Conservation (phyloP, 129 eudicot genomes). For the Arctium lappa region DNA sequence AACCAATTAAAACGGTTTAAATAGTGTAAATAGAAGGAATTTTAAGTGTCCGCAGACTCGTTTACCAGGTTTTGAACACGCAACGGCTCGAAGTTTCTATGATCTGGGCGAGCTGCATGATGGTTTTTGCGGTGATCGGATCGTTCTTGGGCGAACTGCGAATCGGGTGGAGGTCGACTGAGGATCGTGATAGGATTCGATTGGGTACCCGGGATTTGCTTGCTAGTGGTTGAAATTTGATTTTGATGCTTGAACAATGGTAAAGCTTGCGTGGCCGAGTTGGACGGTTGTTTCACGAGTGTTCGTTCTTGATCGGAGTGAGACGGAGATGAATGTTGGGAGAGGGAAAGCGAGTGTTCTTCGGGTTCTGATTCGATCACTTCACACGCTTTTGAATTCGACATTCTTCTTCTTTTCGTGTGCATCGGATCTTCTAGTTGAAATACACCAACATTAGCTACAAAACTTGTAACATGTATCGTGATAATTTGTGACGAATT, state of each 20-base stretch:
- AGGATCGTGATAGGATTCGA: conserved; percentile 27
- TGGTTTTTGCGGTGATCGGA: conserved; percentile 28
- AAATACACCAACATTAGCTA: conserved; percentile 1
- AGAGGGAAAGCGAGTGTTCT: conserved; percentile 73
- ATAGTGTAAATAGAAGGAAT: not conserved
- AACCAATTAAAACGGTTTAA: not conserved
- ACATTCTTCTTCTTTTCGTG: conserved; percentile 50
- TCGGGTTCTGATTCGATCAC: conserved; percentile 52
- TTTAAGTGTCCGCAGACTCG: not conserved
- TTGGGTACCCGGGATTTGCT: conserved; percentile 33
- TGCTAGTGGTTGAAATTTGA: conserved; percentile 24
- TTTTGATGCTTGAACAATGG: conserved; percentile 45
- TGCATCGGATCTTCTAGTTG: conserved; percentile 39
- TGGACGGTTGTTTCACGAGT: conserved; percentile 33
- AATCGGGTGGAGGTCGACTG: conserved; percentile 29
- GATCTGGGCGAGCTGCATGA: conserved; percentile 26
- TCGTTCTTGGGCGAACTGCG: conserved; percentile 31
- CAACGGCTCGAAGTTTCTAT: conserved; percentile 30
- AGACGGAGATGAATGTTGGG: conserved; percentile 85
- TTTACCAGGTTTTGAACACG: conserved; percentile 59
- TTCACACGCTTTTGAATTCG: conserved; percentile 42
- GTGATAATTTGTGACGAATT: not conserved
- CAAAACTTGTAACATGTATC: not conserved
- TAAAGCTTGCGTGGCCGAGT: conserved; percentile 36
- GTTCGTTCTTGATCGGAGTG: conserved; percentile 80